These are phyloP conservation scores for Penicillium waksmanii DNA, from an alignment of 495 filamentous ascomycete genomes.

Conservation along the genomic window DNA sequence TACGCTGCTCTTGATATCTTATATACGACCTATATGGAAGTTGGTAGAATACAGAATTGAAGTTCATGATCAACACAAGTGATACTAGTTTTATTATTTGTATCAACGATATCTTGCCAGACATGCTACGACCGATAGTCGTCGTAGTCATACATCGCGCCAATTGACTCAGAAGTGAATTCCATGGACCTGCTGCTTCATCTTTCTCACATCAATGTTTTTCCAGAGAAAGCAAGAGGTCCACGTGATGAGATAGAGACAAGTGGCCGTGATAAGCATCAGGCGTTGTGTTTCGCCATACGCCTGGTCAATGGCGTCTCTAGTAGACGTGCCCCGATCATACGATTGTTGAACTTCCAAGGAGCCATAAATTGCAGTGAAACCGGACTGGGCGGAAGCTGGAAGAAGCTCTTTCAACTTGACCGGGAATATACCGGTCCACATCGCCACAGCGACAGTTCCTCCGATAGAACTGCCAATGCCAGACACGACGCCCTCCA, in stretches of 20 bases:
- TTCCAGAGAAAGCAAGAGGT: constrained; percentile 13
- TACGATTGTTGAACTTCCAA: constrained; percentile 53
- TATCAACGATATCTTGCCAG: too few species aligned
- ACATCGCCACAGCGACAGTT: constrained; percentile 64
- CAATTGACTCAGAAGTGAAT: constrained; percentile 3
- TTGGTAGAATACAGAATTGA: constrained; percentile 11
- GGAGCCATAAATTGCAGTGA: constrained; percentile 53
- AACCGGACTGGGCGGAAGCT: constrained; percentile 29
- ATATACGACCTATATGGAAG: constrained; percentile 15
- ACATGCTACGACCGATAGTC: too few species aligned
- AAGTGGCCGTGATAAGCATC: constrained; percentile 50
- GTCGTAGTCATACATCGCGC: not conserved
- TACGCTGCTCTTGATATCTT: not conserved
- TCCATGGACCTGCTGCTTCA: constrained; percentile 13
- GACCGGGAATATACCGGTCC: constrained; percentile 59
- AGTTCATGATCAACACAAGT: not conserved
- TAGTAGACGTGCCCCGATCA: constrained; percentile 44
- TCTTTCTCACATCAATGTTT: constrained; percentile 12
- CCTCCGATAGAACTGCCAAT: constrained; percentile 66
- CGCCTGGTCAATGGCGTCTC: constrained; percentile 54
- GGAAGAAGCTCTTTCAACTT: constrained; percentile 59
- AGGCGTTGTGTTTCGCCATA: constrained; percentile 57
- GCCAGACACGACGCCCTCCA: constrained; percentile 58
- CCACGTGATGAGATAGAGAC: constrained; percentile 14
- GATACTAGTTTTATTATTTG: not conserved